Evolutionary conservation across 257 asterid species (phyloP).

Genomic region (Sherardia arvensis): DNA sequence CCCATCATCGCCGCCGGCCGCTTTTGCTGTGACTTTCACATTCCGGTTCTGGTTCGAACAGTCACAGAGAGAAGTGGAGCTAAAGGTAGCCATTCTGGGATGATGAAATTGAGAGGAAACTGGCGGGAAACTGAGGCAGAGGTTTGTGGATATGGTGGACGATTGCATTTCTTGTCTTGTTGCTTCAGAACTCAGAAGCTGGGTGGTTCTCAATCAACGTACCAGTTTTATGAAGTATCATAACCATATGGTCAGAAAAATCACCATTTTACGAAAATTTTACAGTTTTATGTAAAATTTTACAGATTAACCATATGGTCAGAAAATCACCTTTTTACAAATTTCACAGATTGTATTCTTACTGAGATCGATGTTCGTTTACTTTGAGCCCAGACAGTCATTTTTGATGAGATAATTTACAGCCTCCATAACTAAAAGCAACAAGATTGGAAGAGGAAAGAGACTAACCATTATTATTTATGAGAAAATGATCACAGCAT

Average conservation of each 20-base stretch:
- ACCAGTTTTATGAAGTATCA: not conserved
- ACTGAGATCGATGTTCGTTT: not conserved
- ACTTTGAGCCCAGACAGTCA: not conserved
- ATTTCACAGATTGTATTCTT: too few species aligned
- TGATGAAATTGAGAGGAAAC: slow-evolving; percentile 20
- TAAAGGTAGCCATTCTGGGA: slow-evolving; percentile 32
- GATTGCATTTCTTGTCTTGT: slow-evolving; percentile 39
- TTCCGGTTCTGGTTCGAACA: slow-evolving; percentile 31
- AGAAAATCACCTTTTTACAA: too few species aligned
- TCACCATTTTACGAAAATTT: too few species aligned
- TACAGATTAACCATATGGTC: too few species aligned
- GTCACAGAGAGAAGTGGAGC: slow-evolving; percentile 22
- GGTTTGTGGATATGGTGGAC: slow-evolving; percentile 20
- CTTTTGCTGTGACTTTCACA: slow-evolving; percentile 32
- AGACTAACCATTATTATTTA: not conserved
- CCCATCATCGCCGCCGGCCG: slow-evolving; percentile 8
- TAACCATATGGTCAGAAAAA: too few species aligned
- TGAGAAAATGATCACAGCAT: not conserved
- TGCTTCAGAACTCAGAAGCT: not conserved
- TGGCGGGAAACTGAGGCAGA: slow-evolving; percentile 29
- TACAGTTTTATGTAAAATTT: too few species aligned
- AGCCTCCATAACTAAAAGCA: not conserved
- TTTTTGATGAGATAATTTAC: not conserved
- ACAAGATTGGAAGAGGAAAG: not conserved
- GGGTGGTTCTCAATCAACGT: not conserved